Evolutionary conservation across 169 alveolate genomes (phyloP).

Genomic region (Sarcocystis neurona): DNA sequence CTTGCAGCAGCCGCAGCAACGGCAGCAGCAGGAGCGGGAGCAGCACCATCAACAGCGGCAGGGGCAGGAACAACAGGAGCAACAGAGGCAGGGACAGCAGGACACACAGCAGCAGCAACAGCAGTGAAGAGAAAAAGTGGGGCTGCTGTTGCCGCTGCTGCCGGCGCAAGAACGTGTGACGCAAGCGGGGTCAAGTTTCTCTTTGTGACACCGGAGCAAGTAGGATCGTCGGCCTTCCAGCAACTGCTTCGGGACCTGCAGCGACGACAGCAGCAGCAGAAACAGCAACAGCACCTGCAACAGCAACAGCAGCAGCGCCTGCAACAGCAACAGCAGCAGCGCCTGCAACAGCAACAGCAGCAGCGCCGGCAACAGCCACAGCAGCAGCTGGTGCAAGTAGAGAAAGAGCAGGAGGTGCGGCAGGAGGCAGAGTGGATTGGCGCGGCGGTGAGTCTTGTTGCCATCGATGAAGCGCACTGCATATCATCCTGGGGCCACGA

Average conservation of each 20-base stretch:
- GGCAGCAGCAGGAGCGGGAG: constrained; percentile 35
- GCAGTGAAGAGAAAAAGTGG: too few species aligned
- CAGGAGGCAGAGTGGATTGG: constrained; percentile 75
- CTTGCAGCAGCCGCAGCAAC: background rate
- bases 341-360: constrained; percentile 24
- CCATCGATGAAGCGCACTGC: constrained; percentile 99
- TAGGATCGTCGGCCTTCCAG: constrained; percentile 42
- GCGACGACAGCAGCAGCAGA: background rate
- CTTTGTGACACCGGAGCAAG: constrained; percentile 51
- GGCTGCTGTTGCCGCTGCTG: too few species aligned
- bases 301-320: constrained; percentile 21
- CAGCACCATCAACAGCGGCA: constrained; percentile 9
- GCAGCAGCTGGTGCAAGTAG: background rate
- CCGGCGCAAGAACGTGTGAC: background rate
- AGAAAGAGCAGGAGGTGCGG: constrained; percentile 62
- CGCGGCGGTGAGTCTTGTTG: constrained; percentile 89
- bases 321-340: background rate
- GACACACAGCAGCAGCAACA: too few species aligned
- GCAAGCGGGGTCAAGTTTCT: constrained; percentile 16
- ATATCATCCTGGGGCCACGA: constrained; percentile 99
- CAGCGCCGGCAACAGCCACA: background rate
- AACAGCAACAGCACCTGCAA: constrained; percentile 6
- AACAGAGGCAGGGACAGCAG: too few species aligned
- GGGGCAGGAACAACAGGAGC: background rate
- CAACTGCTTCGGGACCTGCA: constrained; percentile 34